Evolutionary conservation across 1,284 basidiomycete species (phyloP), one percentile per base, ranked within the genome.

Genomic region (Cryptococcus maquisensis): DNA sequence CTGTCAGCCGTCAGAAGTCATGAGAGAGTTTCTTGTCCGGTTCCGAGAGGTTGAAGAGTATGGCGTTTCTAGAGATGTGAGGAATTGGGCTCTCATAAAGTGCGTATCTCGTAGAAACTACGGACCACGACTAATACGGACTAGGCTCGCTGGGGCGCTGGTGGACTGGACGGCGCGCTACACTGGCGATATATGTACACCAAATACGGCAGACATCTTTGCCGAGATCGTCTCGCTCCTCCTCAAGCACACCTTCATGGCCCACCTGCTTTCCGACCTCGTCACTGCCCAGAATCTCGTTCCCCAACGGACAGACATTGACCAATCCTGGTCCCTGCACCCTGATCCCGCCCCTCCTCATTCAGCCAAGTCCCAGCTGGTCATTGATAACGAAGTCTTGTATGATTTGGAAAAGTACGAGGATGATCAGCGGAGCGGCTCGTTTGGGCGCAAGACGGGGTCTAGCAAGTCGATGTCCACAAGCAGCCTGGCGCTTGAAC

Each of bases 51-150:
- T 74, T 8, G 63, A 67, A 48, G 46, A 54, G 12, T 67, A 68
- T 52, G 62, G 61, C 10, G 61, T 72, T 10, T 60, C 68, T 2
- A 62, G 61, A 18, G 71, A 74, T 49, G 60, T 70, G 36, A 61
- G 61, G 41, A 60, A 69, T 36, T 74, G 74, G 72, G 64, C 67
- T 5, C 55, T 72, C 38, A 68, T 71, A 57, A 72, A 71, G 75
- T 73, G 50, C 58, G 71, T 54, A 32, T 20, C 20, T 32, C 37
- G 3, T 24, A 20, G 24, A 13, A 2, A 7, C 18, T 32, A 32
- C 23, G 6, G 26, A 3, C 21, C 28, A 18, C 50, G 47, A 47
- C 36, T 23, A 26, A 21, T 21, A 16, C 36, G 12, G 24, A 21
- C 26, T 20, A 76, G 74, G 44, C 49, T 76, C 26, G 65, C 69